Conservation (phyloP, 805 yeast species). For the Isabelozyma rhagii region DNA sequence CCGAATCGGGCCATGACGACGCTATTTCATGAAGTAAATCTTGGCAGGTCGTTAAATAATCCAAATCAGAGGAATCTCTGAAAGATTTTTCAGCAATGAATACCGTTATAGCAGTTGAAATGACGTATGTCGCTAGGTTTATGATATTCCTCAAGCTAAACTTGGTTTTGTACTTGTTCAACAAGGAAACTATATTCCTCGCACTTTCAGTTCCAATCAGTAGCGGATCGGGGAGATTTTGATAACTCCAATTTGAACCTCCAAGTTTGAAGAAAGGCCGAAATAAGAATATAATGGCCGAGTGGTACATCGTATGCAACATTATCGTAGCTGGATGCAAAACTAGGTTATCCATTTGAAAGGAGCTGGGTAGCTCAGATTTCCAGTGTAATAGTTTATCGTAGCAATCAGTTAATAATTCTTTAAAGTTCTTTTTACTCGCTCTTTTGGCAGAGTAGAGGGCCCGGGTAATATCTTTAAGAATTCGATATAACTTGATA, state of each 20-base stretch:
- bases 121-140: conserved; percentile 6
- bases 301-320: conserved; percentile 8
- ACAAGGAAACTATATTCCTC: conserved; percentile 1
- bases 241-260: conserved; percentile 2
- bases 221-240: conserved; percentile 5
- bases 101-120: conserved; percentile 5
- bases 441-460: conserved; percentile 2
- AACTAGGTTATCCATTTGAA: not conserved
- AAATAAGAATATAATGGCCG: conserved; percentile 6
- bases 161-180: conserved; percentile 1
- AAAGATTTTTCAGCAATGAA: too few species aligned
- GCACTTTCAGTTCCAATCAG: conserved; percentile 3
- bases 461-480: conserved; percentile 2
- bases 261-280: conserved; percentile 7
- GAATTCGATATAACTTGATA: conserved; percentile 3
- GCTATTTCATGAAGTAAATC: too few species aligned
- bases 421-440: conserved; percentile 1
- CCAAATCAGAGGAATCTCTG: too few species aligned
- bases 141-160: conserved; percentile 4
- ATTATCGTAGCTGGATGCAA: conserved; percentile 7
- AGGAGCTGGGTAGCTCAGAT: conserved; percentile 3
- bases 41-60: too few species aligned
- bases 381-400: conserved; percentile 1
- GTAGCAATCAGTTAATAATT: not conserved
- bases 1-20: too few species aligned